phyloP scores from a whole-genome alignment of 768 basidiomycete species.

The Lentinula edodes region DNA sequence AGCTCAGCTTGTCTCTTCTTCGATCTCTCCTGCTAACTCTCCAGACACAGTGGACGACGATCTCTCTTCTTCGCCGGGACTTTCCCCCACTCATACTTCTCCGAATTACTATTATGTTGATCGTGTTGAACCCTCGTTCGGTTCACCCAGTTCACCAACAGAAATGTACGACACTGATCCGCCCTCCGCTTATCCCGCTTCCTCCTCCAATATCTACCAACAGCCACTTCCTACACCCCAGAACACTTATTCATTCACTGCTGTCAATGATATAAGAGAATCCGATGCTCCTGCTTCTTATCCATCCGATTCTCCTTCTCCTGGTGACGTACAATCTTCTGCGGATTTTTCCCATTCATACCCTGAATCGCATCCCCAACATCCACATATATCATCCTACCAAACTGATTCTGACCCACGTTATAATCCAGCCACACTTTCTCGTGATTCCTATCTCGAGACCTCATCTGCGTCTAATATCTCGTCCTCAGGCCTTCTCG shows the following conservation, averaged over 20 bases:
- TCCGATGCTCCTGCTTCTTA: slow-evolving; percentile 14
- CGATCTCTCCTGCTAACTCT: slow-evolving; percentile 21
- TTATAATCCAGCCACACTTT: slow-evolving; percentile 29
- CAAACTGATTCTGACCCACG: slow-evolving; percentile 32
- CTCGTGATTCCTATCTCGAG: slow-evolving; percentile 27
- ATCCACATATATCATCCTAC: slow-evolving; percentile 34
- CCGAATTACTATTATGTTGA: slow-evolving; percentile 26
- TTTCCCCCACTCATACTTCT: slow-evolving; percentile 14
- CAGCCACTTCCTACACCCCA: slow-evolving; percentile 10
- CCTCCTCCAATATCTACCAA: slow-evolving; percentile 11
- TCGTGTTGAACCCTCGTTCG: slow-evolving; percentile 24
- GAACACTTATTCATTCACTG: slow-evolving; percentile 13
- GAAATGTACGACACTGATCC: slow-evolving; percentile 25
- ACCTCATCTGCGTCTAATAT: slow-evolving; percentile 22
- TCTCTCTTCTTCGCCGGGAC: slow-evolving; percentile 21
- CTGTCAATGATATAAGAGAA: slow-evolving; percentile 18
- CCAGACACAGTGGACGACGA: slow-evolving; percentile 32
- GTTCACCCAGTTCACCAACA: slow-evolving; percentile 23
- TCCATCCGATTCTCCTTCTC: slow-evolving; percentile 34
- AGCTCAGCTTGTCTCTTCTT: slow-evolving; percentile 16
- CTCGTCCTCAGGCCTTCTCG: slow-evolving; percentile 32
- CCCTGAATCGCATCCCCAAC: slow-evolving; percentile 37
- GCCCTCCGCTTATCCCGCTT: slow-evolving; percentile 1
- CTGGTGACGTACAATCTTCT: slow-evolving; percentile 27
- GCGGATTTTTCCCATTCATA: slow-evolving; percentile 34